Percentiles rank a stretch among this genome's conserved stretches.
phyloP scores from a whole-genome alignment of 148 eudicot genomes.

The Beta vulgaris region DNA sequence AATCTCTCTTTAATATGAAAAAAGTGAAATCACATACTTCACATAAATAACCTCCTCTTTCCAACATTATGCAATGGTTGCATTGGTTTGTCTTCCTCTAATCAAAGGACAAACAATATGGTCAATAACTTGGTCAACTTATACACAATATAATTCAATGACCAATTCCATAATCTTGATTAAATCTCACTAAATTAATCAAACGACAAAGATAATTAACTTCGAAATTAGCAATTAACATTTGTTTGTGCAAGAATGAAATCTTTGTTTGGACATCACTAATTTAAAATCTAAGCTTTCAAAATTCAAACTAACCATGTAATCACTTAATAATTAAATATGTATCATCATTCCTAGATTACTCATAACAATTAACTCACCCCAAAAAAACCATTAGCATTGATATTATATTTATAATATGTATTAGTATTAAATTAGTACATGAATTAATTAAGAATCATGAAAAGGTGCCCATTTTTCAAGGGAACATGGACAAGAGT shows the following conservation, averaged over 20 bases:
- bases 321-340: not conserved
- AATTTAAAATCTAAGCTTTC: not conserved
- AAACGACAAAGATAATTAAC: not conserved
- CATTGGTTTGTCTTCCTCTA: too few relatives aligned
- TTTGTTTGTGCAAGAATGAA: not conserved
- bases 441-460: not conserved
- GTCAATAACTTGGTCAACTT: not conserved
- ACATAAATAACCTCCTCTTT: too few relatives aligned
- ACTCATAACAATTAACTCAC: not conserved
- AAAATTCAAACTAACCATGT: not conserved
- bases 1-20: too few relatives aligned
- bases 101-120: not conserved
- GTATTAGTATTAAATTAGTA: not conserved
- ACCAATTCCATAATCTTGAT: conserved; percentile 16
- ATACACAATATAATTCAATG: too few relatives aligned
- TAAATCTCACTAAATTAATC: not conserved
- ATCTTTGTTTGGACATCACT: conserved; percentile 8
- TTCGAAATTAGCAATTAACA: not conserved
- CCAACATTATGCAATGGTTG: too few relatives aligned
- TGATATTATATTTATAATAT: not conserved
- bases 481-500: conserved; percentile 27
- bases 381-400: not conserved
- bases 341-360: not conserved
- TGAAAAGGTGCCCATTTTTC: not conserved
- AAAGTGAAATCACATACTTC: too few relatives aligned